These are phyloP conservation scores for Chytriomyces hyalinus DNA, from an alignment of 192 early-diverging fungal species.

Conservation along the genomic window DNA sequence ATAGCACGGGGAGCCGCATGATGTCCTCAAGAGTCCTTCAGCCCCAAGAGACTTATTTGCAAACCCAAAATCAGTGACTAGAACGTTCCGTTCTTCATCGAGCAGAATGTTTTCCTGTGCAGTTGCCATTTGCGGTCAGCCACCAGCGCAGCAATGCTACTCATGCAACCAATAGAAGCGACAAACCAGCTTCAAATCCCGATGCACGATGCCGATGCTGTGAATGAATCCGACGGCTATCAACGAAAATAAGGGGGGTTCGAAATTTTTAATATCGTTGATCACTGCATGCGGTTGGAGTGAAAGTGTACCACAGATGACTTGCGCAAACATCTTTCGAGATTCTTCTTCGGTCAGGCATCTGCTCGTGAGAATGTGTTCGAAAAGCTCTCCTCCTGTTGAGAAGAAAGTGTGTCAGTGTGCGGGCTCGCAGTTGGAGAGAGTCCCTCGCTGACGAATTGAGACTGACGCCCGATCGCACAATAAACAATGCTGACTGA, in stretches of 20 bases:
- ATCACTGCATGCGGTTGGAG: neutral
- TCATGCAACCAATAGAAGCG: neutral
- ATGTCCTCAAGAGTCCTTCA: slow-evolving; percentile 79
- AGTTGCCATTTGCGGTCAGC: neutral
- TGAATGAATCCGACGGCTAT: slow-evolving; percentile 92
- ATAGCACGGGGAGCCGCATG: slow-evolving; percentile 98
- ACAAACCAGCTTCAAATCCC: slow-evolving; percentile 92
- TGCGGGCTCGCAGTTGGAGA: neutral
- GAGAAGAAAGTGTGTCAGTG: neutral
- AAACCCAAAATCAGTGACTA: slow-evolving; percentile 99
- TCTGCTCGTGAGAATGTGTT: slow-evolving; percentile 93
- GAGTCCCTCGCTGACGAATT: neutral
- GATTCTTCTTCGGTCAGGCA: slow-evolving; percentile 94
- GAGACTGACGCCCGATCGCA: neutral
- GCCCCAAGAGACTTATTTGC: slow-evolving; percentile 79
- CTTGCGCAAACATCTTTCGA: slow-evolving; percentile 89
- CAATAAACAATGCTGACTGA: neutral
- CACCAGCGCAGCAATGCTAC: neutral
- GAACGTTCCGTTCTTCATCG: slow-evolving; percentile 87
- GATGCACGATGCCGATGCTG: slow-evolving; percentile 90
- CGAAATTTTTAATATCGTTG: neutral
- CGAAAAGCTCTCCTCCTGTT: slow-evolving; percentile 93
- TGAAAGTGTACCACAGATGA: slow-evolving; percentile 61
- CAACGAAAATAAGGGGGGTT: neutral
- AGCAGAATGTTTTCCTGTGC: slow-evolving; percentile 86